Percentiles rank a stretch among this genome's conserved stretches.
Evolutionary conservation across 2,329 filamentous ascomycete genomes (phyloP).

Genomic region (Aureobasidium sp.): DNA sequence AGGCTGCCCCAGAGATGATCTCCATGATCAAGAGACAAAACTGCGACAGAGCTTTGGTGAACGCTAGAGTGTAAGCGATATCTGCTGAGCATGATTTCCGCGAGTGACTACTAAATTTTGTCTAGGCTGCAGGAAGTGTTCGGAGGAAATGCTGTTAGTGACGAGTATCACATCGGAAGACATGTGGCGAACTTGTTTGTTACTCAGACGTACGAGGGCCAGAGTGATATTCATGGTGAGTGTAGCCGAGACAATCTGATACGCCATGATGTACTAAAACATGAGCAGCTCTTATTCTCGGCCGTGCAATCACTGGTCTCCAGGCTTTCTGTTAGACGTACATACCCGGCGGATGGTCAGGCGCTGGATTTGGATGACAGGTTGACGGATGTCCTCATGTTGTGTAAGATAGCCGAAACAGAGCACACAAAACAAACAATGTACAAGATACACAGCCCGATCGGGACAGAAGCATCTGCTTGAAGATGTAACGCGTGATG

Average conservation of each 20-base stretch:
- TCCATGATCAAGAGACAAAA: slow-evolving; percentile 96
- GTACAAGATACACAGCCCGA: background rate
- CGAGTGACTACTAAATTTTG: slow-evolving; percentile 13
- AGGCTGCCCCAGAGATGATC: slow-evolving; percentile 90
- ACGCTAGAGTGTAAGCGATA: slow-evolving; percentile 56
- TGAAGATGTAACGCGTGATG: background rate
- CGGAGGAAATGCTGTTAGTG: slow-evolving; percentile 94
- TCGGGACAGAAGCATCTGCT: background rate
- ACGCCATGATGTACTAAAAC: slow-evolving; percentile 17
- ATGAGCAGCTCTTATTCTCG: slow-evolving; percentile 40
- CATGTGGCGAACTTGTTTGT: slow-evolving; percentile 96
- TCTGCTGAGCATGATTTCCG: background rate
- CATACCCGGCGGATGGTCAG: background rate
- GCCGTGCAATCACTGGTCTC: slow-evolving; percentile 53
- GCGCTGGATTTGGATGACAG: background rate
- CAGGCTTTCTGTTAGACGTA: slow-evolving; percentile 57
- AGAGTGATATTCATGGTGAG: slow-evolving; percentile 95
- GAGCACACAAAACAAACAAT: background rate
- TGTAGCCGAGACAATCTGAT: slow-evolving; percentile 22
- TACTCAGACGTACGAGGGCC: slow-evolving; percentile 95
- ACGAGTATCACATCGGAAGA: slow-evolving; percentile 90
- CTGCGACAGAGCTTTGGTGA: slow-evolving; percentile 79
- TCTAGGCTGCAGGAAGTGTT: slow-evolving; percentile 82
- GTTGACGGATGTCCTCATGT: background rate
- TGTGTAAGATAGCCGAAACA: slow-evolving; percentile 6